Evolutionary conservation across 1,139 yeast species (phyloP).

Genomic region (Lizanozyma gosingica): DNA sequence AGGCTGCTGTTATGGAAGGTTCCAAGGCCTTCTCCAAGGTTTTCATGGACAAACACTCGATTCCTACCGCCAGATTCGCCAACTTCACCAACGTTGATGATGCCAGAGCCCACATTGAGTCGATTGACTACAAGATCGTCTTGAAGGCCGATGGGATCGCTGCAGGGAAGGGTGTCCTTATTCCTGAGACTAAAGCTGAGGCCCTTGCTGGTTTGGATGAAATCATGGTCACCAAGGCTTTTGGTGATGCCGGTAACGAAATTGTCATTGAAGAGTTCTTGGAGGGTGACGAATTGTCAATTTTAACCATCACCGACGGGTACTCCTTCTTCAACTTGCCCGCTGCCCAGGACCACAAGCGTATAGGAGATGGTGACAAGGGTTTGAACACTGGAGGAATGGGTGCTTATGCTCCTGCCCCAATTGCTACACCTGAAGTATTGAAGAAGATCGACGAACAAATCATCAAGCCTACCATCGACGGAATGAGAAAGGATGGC

Average conservation of each 20-base stretch:
- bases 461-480: constrained; percentile 84
- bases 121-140: constrained; percentile 70
- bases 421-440: constrained; percentile 68
- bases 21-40: constrained; percentile 92
- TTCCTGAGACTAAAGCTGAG: constrained; percentile 78
- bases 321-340: constrained; percentile 87
- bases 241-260: constrained; percentile 92
- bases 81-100: constrained; percentile 70
- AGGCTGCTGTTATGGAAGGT: constrained; percentile 94
- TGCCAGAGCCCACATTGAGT: constrained; percentile 63
- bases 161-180: constrained; percentile 96
- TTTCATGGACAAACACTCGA: constrained; percentile 84
- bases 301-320: constrained; percentile 90
- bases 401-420: constrained; percentile 99
- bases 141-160: constrained; percentile 98
- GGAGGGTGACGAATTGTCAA: constrained; percentile 95
- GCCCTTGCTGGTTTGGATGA: constrained; percentile 78
- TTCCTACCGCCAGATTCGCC: constrained; percentile 88
- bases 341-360: constrained; percentile 97
- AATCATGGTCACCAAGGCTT: constrained; percentile 83
- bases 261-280: constrained; percentile 93
- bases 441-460: constrained; percentile 60
- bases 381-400: constrained; percentile 98
- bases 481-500: constrained; percentile 94
- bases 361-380: constrained; percentile 85